Conservation (phyloP, 108 stramenopile genomes). For the Craspedostauros australis region DNA sequence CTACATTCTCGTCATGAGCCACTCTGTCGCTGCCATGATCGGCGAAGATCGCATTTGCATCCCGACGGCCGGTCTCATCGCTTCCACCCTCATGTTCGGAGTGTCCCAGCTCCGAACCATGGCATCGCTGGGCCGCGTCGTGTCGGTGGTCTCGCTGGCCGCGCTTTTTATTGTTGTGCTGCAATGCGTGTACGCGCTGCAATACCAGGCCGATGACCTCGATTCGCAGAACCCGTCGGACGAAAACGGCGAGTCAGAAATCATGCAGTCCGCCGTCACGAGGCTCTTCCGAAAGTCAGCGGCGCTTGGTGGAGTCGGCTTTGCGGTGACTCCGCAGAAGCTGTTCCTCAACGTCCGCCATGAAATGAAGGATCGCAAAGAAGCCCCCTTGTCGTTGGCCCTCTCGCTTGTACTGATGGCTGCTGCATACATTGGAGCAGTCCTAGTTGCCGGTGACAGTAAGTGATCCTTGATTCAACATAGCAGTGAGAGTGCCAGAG, state of each 20-base stretch:
- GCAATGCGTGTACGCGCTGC: conserved; percentile 47
- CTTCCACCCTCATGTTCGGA: conserved; percentile 58
- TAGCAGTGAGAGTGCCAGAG: too few species aligned
- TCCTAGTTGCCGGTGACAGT: not conserved
- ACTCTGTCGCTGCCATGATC: conserved; percentile 49
- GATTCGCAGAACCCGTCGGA: not conserved
- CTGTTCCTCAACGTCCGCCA: conserved; percentile 57
- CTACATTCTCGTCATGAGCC: conserved; percentile 69
- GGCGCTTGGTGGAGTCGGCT: conserved; percentile 44
- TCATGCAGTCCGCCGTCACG: too few species aligned
- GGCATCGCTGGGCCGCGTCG: conserved; percentile 52
- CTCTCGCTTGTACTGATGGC: too few species aligned
- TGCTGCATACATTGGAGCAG: conserved; percentile 15
- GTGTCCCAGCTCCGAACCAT: conserved; percentile 56
- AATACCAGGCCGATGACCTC: not conserved
- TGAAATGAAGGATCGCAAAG: conserved; percentile 40
- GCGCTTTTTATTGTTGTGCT: conserved; percentile 49
- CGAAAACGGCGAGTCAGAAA: not conserved
- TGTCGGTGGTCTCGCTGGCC: conserved; percentile 32
- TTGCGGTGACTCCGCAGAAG: conserved; percentile 60
- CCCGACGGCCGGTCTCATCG: conserved; percentile 50
- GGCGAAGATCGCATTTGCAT: conserved; percentile 51
- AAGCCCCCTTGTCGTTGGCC: conserved; percentile 38
- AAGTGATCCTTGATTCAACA: too few species aligned
- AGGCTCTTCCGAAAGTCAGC: conserved; percentile 41